These are phyloP conservation scores for Candida piceae DNA, from an alignment of 805 yeast genomes.

Conservation along the genomic window DNA sequence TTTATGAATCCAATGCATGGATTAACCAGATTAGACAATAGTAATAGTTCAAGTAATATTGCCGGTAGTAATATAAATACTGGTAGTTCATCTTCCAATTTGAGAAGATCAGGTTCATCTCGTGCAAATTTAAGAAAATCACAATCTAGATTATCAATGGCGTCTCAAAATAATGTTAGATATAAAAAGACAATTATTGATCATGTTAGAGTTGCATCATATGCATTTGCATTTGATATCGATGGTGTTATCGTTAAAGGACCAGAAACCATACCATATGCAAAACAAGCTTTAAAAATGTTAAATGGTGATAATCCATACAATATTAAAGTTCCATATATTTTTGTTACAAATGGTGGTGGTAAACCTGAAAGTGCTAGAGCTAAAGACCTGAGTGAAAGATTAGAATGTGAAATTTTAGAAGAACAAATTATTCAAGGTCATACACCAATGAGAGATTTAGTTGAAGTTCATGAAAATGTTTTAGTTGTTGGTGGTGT, in stretches of 20 bases:
- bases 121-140: constrained; percentile 17
- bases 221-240: constrained; percentile 89
- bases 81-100: constrained; percentile 15
- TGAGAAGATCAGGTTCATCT: constrained; percentile 15
- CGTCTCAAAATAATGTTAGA: constrained; percentile 32
- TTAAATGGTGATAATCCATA: constrained; percentile 75
- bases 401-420: constrained; percentile 56
- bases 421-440: constrained; percentile 86
- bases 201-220: constrained; percentile 70
- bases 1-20: constrained; percentile 21
- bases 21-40: constrained; percentile 17
- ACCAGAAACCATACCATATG: constrained; percentile 78
- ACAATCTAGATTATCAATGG: constrained; percentile 23
- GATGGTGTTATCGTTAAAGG: constrained; percentile 89
- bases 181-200: constrained; percentile 52
- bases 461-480: constrained; percentile 60
- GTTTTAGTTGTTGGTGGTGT: constrained; percentile 88
- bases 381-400: constrained; percentile 61
- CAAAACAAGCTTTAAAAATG: constrained; percentile 63
- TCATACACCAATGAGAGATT: constrained; percentile 88
- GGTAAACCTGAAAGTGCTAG: constrained; percentile 77
- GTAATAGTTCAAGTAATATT: constrained; percentile 15
- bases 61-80: neutral
- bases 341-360: constrained; percentile 88
- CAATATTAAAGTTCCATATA: constrained; percentile 75